Base-by-base conservation (phyloP, 768 basidiomycete genomes). In the Omphalotus guepiniiformis region DNA sequence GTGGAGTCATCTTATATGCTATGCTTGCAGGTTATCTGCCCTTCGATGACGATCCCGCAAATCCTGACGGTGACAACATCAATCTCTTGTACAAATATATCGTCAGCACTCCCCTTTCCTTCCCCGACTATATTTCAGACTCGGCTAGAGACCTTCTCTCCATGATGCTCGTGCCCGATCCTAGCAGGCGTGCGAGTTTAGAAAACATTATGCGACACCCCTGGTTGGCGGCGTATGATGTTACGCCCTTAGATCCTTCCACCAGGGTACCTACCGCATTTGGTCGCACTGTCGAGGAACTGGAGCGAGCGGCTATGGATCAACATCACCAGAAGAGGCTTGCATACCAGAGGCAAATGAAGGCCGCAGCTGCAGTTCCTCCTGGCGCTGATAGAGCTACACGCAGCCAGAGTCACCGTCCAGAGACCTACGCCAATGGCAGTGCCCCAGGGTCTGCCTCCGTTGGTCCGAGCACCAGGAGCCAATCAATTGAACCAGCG, bases 51-150 rank as follows among this genome's bases (percentile, higher is more conserved):
- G 96, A 99, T 66, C 96, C 96, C 1, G 87, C 85, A 23, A 99
- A 98, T 63, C 96, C 96, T 3, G 96, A 98, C 47, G 96, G 96
- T 49, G 95, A 99, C 71, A 98, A 99, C 71, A 99, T 98, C 73
- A 98, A 98, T 61, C 79, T 98, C 4, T 71, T 99, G 39, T 98
- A 99, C 81, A 92, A 89, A 63, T 98, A 99, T 69, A 99, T 99
- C 67, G 87, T 98, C 68, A 93, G 85, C 72, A 99, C 96, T 1
- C 88, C 89, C 8, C 82, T 98, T 51, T 88, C 91, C 19, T 97
- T 98, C 74, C 95, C 94, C n/a, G 91, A 95, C 38, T 95, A 95
- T 65, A 82, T 97, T 57, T 89, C 91, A 4, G 61, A 75, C 7
- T 82, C 85, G 48, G 93, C 93, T 26, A 77, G 91, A 41, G 83